A percentile compares a stretch with the other conserved stretches of the same genome.
Conservation (phyloP, 108 stramenopile genomes). For the Cyclotella atomus region DNA sequence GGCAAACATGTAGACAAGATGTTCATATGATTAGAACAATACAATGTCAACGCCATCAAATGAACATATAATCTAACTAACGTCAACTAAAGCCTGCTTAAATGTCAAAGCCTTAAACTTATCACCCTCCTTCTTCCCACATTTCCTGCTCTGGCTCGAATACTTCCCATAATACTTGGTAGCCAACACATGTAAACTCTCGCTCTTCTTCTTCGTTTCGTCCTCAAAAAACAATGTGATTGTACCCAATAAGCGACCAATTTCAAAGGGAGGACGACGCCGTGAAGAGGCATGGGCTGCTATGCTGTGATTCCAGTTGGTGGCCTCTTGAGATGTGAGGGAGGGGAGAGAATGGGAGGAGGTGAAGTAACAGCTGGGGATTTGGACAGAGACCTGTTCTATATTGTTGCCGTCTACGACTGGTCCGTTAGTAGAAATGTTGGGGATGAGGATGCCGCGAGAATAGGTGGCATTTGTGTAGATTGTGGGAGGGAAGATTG, state of each 20-base stretch:
- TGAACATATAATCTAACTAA: too few relatives aligned
- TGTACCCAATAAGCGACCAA: conserved; percentile 21
- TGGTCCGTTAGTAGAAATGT: too few relatives aligned
- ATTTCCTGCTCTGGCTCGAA: not conserved
- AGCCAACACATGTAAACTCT: not conserved
- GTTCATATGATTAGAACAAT: too few relatives aligned
- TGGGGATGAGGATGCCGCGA: conserved; percentile 17
- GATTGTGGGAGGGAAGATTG: conserved; percentile 35
- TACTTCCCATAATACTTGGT: not conserved
- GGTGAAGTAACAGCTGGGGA: not conserved
- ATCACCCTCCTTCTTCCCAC: not conserved
- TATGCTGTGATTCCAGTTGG: conserved; percentile 19
- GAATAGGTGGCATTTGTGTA: conserved; percentile 20
- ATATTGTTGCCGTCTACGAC: not conserved
- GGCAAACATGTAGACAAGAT: too few relatives aligned
- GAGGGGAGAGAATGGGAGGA: not conserved
- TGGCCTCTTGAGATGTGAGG: conserved; percentile 5
- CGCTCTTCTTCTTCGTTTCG: not conserved
- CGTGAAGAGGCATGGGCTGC: conserved; percentile 11
- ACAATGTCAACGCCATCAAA: too few relatives aligned
- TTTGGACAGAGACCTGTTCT: not conserved
- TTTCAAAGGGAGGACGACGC: conserved; percentile 26
- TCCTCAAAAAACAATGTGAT: conserved; percentile 20
- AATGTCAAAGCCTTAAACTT: not conserved
- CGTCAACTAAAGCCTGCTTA: not conserved